phyloP scores from a whole-genome alignment of 169 alveolate genomes.

The Eimeria sp. region DNA sequence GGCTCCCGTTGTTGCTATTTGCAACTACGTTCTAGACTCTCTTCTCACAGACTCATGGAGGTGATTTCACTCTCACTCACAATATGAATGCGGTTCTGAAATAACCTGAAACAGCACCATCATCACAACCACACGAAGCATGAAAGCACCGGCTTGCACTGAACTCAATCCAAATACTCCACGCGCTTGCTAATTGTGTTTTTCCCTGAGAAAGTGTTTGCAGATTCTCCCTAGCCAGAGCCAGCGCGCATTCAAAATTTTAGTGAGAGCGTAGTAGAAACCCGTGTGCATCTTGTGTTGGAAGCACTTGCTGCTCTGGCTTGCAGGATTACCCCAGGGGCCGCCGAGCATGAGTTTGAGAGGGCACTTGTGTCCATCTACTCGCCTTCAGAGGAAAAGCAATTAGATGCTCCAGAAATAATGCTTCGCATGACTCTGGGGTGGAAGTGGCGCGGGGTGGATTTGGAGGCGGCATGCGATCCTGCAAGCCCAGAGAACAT shows the following conservation, averaged over 20 bases:
- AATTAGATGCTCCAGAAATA: slow-evolving; percentile 91
- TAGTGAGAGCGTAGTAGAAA: not conserved
- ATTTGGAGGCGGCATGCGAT: slow-evolving; percentile 33
- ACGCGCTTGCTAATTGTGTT: not conserved
- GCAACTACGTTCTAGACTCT: slow-evolving; percentile 91
- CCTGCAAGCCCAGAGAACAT: slow-evolving; percentile 13
- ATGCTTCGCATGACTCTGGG: slow-evolving; percentile 94
- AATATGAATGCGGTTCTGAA: not conserved
- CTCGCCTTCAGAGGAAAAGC: slow-evolving; percentile 92
- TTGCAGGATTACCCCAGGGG: slow-evolving; percentile 77
- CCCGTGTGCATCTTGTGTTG: not conserved
- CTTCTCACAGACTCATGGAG: slow-evolving; percentile 91
- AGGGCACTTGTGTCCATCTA: slow-evolving; percentile 88
- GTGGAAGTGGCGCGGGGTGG: slow-evolving; percentile 86
- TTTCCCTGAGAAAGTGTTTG: not conserved
- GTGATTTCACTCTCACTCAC: slow-evolving; percentile 1
- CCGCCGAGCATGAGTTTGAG: slow-evolving; percentile 86
- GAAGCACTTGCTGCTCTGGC: not conserved
- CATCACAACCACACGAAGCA: not conserved
- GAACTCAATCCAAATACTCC: not conserved
- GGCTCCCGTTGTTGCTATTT: slow-evolving; percentile 88
- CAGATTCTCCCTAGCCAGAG: not conserved
- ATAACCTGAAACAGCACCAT: not conserved
- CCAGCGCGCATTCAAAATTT: not conserved
- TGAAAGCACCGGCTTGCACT: not conserved